Evolutionary conservation across 345 rosid species (phyloP).

Genomic region (Syzygium jambos): DNA sequence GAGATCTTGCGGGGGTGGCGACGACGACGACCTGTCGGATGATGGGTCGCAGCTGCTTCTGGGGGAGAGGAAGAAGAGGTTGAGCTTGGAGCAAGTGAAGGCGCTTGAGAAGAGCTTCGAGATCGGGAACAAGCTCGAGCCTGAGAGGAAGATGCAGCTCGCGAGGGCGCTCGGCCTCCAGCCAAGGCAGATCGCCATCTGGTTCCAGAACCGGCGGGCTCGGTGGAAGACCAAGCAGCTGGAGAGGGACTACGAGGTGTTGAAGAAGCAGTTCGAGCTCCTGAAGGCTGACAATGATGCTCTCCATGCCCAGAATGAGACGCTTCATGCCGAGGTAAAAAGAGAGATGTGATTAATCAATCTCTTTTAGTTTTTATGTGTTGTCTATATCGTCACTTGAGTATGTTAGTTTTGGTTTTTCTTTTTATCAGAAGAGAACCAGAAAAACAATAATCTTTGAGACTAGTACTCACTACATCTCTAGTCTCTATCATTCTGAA

Average conservation of each 20-base stretch:
- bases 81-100: constrained; percentile 63
- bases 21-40: constrained; percentile 8
- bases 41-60: constrained; percentile 42
- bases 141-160: constrained; percentile 64
- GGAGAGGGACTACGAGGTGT: constrained; percentile 56
- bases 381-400: background rate
- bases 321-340: constrained; percentile 55
- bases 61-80: constrained; percentile 78
- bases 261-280: constrained; percentile 55
- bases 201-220: constrained; percentile 78
- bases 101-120: constrained; percentile 73
- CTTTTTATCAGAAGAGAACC: background rate
- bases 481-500: background rate
- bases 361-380: background rate
- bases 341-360: background rate
- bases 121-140: constrained; percentile 70
- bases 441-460: background rate
- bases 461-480: background rate
- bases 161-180: constrained; percentile 61
- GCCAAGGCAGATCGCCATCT: constrained; percentile 66
- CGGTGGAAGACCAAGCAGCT: constrained; percentile 78
- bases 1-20: background rate
- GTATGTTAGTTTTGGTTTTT: background rate
- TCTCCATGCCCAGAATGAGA: constrained; percentile 55
- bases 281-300: constrained; percentile 61